These are phyloP conservation scores for Davidsoniella neocaledoniae DNA, from an alignment of 2,329 filamentous ascomycete genomes.

Conservation along the genomic window DNA sequence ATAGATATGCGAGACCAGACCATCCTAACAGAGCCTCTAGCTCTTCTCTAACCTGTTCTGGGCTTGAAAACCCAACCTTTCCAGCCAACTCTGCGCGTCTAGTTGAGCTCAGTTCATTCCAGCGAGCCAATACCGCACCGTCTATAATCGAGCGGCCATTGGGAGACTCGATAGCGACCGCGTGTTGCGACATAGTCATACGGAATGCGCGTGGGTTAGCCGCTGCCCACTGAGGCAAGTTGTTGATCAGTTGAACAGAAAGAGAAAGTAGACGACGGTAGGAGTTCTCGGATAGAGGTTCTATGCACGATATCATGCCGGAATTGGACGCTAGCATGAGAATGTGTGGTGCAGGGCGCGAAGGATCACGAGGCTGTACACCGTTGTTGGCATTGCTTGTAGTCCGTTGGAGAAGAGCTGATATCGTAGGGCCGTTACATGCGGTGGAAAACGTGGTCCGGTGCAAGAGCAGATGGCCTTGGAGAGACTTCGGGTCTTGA, in stretches of 20 bases:
- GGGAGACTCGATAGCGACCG: conserved; percentile 38
- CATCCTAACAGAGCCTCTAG: conserved; percentile 47
- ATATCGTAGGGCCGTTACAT: conserved; percentile 55
- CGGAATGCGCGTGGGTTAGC: conserved; percentile 74
- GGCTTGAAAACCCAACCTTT: conserved; percentile 49
- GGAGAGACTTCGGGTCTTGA: conserved; percentile 78
- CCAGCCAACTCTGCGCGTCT: conserved; percentile 56
- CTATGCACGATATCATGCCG: conserved; percentile 61
- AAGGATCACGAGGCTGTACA: conserved; percentile 11
- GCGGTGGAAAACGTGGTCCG: conserved; percentile 77
- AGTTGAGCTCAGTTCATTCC: conserved; percentile 58
- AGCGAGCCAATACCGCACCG: conserved; percentile 56
- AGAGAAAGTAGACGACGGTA: conserved; percentile 76
- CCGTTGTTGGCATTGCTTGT: conserved; percentile 15
- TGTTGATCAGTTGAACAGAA: conserved; percentile 60
- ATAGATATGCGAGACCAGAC: conserved; percentile 38
- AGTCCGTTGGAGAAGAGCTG: conserved; percentile 57
- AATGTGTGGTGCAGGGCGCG: conserved; percentile 23
- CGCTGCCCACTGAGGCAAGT: conserved; percentile 59
- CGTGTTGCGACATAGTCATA: conserved; percentile 30
- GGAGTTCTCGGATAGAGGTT: conserved; percentile 57
- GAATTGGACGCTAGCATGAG: conserved; percentile 59
- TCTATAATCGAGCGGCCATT: conserved; percentile 57
- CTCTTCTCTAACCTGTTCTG: conserved; percentile 53
- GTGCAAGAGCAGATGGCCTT: conserved; percentile 74